Evolutionary conservation across 176 grass and related monocot species (phyloP).

Genomic region (Oryza officinalis): DNA sequence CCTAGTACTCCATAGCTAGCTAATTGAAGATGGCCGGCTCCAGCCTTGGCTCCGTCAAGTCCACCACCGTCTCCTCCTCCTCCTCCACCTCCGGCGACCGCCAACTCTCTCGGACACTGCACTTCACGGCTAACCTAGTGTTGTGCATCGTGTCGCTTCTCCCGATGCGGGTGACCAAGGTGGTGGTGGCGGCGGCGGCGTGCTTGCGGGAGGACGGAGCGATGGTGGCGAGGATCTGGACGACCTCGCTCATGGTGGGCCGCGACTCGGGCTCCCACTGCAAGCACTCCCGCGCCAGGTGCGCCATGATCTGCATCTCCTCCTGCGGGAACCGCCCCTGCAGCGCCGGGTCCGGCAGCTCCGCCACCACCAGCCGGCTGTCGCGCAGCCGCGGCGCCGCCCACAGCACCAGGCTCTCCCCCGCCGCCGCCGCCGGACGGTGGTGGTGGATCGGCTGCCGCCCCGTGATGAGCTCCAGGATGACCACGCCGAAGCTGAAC

Average conservation of each 20-base stretch:
- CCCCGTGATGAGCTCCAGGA: conserved; percentile 93
- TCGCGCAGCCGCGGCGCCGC: conserved; percentile 71
- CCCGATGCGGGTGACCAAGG: conserved; percentile 33
- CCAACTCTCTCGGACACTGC: conserved; percentile 31
- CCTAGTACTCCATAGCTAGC: no score
- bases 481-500: conserved; percentile 96
- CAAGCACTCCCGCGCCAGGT: conserved; percentile 88
- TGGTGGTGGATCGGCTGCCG: conserved; percentile 71
- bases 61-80: conserved; percentile 67
- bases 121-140: background rate
- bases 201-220: conserved; percentile 63
- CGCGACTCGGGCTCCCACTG: conserved; percentile 94
- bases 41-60: conserved; percentile 80
- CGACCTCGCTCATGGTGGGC: conserved; percentile 90
- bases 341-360: conserved; percentile 78
- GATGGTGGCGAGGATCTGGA: conserved; percentile 91
- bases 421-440: conserved; percentile 48
- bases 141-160: background rate
- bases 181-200: conserved; percentile 24
- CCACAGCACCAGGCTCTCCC: conserved; percentile 85
- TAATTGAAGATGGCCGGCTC: conserved; percentile 48
- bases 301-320: conserved; percentile 98
- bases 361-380: conserved; percentile 70
- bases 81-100: conserved; percentile 31
- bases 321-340: conserved; percentile 71